phyloP scores from a whole-genome alignment of 805 yeast species.

The Candida ovalis region DNA sequence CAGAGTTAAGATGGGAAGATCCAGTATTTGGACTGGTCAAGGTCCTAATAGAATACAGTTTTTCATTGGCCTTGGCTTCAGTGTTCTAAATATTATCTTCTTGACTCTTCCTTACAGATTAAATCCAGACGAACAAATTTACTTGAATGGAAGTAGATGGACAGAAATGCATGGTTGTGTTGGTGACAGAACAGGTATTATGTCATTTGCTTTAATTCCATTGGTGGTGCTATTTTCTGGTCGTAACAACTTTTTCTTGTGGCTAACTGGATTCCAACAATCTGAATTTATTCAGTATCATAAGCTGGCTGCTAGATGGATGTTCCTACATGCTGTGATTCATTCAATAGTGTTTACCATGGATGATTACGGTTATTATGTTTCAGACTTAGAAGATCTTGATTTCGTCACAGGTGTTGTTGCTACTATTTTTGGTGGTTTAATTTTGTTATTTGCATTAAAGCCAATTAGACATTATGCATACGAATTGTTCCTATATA shows the following conservation, averaged over 20 bases:
- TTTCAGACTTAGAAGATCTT: constrained; percentile 3
- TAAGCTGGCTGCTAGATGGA: constrained; percentile 58
- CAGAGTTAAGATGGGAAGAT: constrained; percentile 1
- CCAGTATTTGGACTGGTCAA: constrained; percentile 14
- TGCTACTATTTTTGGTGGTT: constrained; percentile 39
- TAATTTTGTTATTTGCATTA: constrained; percentile 46
- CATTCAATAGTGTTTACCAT: constrained; percentile 39
- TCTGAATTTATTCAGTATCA: constrained; percentile 52
- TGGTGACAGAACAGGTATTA: constrained; percentile 38
- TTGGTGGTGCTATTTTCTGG: constrained; percentile 44
- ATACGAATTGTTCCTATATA: constrained; percentile 59
- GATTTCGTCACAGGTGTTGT: constrained; percentile 33
- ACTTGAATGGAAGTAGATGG: constrained; percentile 29
- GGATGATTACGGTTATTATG: constrained; percentile 8
- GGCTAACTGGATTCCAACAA: constrained; percentile 41
- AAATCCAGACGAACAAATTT: constrained; percentile 1
- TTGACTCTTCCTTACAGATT: constrained; percentile 3
- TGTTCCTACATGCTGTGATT: constrained; percentile 34
- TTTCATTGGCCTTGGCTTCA: constrained; percentile 24
- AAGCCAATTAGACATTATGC: constrained; percentile 45
- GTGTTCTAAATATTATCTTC: constrained; percentile 23
- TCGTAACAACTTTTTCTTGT: constrained; percentile 41
- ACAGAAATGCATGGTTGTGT: constrained; percentile 30
- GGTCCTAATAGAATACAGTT: constrained; percentile 31
- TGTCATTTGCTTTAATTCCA: constrained; percentile 39